Evolutionary conservation across 1,284 basidiomycete species (phyloP), one percentile per base, ranked within the genome.

Genomic region (Rhizoctonia solani): DNA sequence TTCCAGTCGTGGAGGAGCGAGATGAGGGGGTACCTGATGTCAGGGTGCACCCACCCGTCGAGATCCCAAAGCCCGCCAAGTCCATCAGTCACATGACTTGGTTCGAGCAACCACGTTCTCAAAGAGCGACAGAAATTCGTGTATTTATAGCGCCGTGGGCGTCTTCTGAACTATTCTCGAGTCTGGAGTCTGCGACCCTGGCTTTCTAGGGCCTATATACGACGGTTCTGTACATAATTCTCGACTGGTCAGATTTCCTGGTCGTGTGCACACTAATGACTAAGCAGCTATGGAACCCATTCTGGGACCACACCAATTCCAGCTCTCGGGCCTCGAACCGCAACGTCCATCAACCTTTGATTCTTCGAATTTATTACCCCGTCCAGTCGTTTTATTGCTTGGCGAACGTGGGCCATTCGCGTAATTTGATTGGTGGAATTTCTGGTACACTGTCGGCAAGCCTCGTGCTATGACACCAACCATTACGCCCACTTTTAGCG

Each of bases 181-280:
- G n/a, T n/a, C n/a, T n/a, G n/a, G n/a, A n/a, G n/a, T n/a, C n/a
- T n/a, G n/a, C n/a, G n/a, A n/a, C n/a, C n/a, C n/a, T n/a, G n/a
- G n/a, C n/a, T n/a, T n/a, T n/a, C n/a, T n/a, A n/a, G n/a, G n/a
- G n/a, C n/a, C n/a, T n/a, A n/a, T n/a, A n/a, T n/a, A n/a, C n/a
- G n/a, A n/a, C n/a, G n/a, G n/a, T n/a, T n/a, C n/a, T n/a, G n/a
- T n/a, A n/a, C n/a, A n/a, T n/a, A n/a, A n/a, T n/a, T n/a, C n/a
- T n/a, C n/a, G n/a, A n/a, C n/a, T n/a, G n/a, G n/a, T n/a, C n/a
- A n/a, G n/a, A n/a, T n/a, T n/a, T n/a, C n/a, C n/a, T 30, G 55
- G 55, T 58, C 55, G 55, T 58, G 55, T 58, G 55, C 41, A 39
- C 30, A 16, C 14, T n/a, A 55, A 58, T 42, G 41, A 44, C 14